Conservation (phyloP, 768 basidiomycete genomes). For the Suillus clintonianus region DNA sequence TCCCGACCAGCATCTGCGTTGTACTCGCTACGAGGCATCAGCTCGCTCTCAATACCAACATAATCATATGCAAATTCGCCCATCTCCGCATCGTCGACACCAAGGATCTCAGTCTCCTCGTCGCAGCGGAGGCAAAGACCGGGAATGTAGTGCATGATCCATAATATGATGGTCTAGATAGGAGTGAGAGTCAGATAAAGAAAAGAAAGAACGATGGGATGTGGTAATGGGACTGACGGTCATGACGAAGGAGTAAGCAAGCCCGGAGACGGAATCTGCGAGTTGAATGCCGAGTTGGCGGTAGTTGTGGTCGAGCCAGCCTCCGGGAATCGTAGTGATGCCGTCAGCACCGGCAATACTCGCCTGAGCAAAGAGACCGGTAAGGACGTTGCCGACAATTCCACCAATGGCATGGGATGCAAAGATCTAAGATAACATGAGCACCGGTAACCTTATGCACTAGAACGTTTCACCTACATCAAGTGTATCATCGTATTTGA, state of each 20-base stretch:
- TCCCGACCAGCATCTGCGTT: conserved; percentile 33
- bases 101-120: conserved; percentile 73
- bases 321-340: conserved; percentile 62
- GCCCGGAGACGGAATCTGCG: conserved; percentile 67
- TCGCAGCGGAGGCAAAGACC: conserved; percentile 69
- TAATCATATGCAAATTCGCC: conserved; percentile 91
- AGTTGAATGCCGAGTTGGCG: conserved; percentile 86
- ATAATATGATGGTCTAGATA: conserved; percentile 71
- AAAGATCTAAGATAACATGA: conserved; percentile 63
- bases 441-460: not conserved
- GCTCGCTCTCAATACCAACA: conserved; percentile 67
- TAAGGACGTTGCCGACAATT: conserved; percentile 79
- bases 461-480: conserved; percentile 52
- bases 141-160: conserved; percentile 88
- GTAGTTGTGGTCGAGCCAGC: conserved; percentile 85
- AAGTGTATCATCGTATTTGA: conserved; percentile 76
- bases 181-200: not conserved
- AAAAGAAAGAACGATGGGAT: not conserved
- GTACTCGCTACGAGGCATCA: conserved; percentile 35
- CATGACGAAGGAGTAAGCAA: conserved; percentile 74
- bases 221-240: conserved; percentile 50
- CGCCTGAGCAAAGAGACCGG: conserved; percentile 84
- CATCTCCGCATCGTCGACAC: conserved; percentile 89
- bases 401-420: conserved; percentile 83
- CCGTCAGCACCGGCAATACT: conserved; percentile 84